A percentile compares a stretch with the other conserved stretches of the same genome.
Conservation (phyloP, 371 early-diverging fungal genomes). For the Coemansia sp. region DNA sequence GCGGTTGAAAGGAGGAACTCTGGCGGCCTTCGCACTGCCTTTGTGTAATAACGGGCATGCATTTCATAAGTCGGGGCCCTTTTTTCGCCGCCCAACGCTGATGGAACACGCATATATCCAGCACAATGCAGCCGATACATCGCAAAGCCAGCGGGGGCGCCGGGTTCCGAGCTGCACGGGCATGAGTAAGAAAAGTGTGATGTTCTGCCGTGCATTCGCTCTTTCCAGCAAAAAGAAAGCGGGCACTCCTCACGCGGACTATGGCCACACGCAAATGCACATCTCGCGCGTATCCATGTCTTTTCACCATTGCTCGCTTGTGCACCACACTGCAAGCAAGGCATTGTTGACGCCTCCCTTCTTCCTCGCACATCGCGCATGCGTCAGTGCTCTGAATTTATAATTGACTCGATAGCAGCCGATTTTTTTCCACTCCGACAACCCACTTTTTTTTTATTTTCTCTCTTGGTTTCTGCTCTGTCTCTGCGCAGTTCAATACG, state of each 20-base stretch:
- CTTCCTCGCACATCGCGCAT: neutral
- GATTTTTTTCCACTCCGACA: neutral
- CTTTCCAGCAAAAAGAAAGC: neutral
- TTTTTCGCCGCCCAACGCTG: too few relatives aligned
- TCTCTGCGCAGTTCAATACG: too few relatives aligned
- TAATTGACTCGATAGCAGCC: neutral
- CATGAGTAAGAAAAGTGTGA: too few relatives aligned
- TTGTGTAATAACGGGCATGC: neutral
- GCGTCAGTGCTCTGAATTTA: conserved; percentile 7
- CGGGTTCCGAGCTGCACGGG: too few relatives aligned
- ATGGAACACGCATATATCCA: neutral
- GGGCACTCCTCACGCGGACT: neutral
- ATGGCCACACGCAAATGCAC: conserved; percentile 7
- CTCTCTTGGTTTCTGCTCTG: neutral
- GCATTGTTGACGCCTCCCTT: conserved; percentile 3
- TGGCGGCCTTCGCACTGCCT: neutral
- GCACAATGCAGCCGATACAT: neutral
- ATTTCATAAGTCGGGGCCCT: too few relatives aligned
- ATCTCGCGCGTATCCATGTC: conserved; percentile 4
- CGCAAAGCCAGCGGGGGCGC: too few relatives aligned
- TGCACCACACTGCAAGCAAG: neutral
- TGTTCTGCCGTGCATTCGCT: conserved; percentile 1
- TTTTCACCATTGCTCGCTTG: conserved; percentile 1
- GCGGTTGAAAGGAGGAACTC: neutral
- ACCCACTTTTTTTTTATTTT: neutral